These are phyloP conservation scores for Lolium perenne DNA, from an alignment of 176 grass and related monocot species.

Conservation along the genomic window DNA sequence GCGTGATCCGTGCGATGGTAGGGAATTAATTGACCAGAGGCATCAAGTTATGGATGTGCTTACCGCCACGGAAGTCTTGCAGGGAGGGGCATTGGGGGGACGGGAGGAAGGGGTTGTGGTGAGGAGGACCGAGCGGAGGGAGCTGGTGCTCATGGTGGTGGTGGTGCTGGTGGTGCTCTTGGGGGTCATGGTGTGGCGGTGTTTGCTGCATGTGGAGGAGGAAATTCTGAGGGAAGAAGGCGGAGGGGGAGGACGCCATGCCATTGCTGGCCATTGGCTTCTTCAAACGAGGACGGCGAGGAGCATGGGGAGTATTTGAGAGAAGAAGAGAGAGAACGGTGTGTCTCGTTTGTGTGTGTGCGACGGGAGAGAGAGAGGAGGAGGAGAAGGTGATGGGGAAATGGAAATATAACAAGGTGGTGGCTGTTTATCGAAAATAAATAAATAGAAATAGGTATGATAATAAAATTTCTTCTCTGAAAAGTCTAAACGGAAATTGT, in stretches of 20 bases:
- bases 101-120: conserved; percentile 61
- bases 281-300: conserved; percentile 43
- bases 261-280: conserved; percentile 89
- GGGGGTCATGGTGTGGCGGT: conserved; percentile 39
- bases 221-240: conserved; percentile 93
- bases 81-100: conserved; percentile 67
- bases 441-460: neutral
- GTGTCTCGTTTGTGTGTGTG: neutral
- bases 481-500: neutral
- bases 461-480: neutral
- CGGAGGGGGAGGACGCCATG: conserved; percentile 71
- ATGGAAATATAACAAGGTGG: conserved; percentile 48
- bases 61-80: conserved; percentile 72
- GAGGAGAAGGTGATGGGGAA: conserved; percentile 36
- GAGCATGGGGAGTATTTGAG: conserved; percentile 51
- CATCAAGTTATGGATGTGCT: conserved; percentile 1
- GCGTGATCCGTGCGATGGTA: conserved; percentile 2
- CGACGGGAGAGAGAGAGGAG: conserved; percentile 2
- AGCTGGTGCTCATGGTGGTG: conserved; percentile 43
- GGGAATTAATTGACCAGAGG: neutral
- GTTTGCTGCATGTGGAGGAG: conserved; percentile 81
- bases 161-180: conserved; percentile 62
- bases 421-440: conserved; percentile 36
- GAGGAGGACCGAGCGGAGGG: conserved; percentile 22
- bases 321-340: neutral